These are phyloP conservation scores for Penicillium alfredii DNA, from an alignment of 495 filamentous ascomycete species.

Conservation along the genomic window DNA sequence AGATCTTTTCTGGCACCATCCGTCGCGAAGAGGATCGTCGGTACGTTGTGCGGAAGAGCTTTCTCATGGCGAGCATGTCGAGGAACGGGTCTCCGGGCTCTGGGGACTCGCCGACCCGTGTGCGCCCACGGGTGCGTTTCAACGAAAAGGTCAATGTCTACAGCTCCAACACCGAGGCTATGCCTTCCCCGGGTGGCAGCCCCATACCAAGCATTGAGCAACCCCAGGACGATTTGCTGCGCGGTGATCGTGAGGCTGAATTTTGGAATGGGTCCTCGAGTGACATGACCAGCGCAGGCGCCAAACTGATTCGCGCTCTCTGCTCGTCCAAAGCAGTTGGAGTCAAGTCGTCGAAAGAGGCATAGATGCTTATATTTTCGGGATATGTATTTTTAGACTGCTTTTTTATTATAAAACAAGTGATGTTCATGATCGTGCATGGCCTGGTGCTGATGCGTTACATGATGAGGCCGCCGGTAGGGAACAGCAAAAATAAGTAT, in stretches of 20 bases:
- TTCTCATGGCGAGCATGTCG: conserved; percentile 41
- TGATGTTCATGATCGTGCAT: no score
- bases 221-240: conserved; percentile 21
- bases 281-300: conserved; percentile 30
- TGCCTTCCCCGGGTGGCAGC: conserved; percentile 8
- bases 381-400: not conserved
- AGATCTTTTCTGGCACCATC: conserved; percentile 71
- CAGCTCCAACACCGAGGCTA: conserved; percentile 12
- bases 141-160: conserved; percentile 37
- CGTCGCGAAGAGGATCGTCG: conserved; percentile 68
- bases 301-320: conserved; percentile 35
- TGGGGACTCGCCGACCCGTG: conserved; percentile 9
- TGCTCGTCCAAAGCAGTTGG: conserved; percentile 3
- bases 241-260: conserved; percentile 24
- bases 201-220: conserved; percentile 13
- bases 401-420: not conserved
- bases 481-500: no score
- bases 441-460: no score
- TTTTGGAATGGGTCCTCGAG: conserved; percentile 29
- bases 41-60: conserved; percentile 63
- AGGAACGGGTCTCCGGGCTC: conserved; percentile 5
- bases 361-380: conserved; percentile 4
- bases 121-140: conserved; percentile 32
- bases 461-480: no score
- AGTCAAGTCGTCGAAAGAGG: conserved; percentile 12